phyloP scores from a whole-genome alignment of 352 stramenopile genomes.

The Globisporangium canariense region DNA sequence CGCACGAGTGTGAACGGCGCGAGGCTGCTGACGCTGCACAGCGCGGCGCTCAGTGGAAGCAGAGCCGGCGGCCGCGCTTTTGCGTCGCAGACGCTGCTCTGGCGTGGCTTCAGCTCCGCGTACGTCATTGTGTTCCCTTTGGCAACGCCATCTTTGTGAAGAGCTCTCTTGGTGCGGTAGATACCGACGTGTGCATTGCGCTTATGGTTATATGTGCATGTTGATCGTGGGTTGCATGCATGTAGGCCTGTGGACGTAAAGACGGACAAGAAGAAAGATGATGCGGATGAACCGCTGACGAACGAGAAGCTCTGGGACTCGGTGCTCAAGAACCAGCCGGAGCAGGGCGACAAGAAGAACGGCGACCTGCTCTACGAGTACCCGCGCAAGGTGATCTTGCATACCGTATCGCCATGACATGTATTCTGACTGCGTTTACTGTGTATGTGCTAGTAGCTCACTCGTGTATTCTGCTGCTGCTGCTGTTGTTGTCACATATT shows the following conservation, averaged over 20 bases:
- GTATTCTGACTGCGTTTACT: not conserved
- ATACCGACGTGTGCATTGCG: not conserved
- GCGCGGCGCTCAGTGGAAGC: not conserved
- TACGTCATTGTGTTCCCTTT: conserved; percentile 13
- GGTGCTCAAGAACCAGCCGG: conserved; percentile 52
- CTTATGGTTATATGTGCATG: not conserved
- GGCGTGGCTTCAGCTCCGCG: conserved; percentile 38
- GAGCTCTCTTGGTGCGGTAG: not conserved
- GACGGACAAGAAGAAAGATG: conserved; percentile 21
- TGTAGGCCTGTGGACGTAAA: conserved; percentile 4
- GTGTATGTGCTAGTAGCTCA: not conserved
- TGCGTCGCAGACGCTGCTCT: conserved; percentile 1
- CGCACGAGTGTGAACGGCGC: not conserved
- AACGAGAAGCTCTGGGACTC: conserved; percentile 76
- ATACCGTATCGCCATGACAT: not conserved
- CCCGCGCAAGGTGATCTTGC: conserved; percentile 59
- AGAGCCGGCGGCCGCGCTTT: not conserved
- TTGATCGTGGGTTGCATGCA: not conserved
- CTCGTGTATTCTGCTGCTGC: not conserved
- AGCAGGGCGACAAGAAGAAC: conserved; percentile 43
- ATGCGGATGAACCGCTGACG: conserved; percentile 42
- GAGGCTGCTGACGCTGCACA: conserved; percentile 10
- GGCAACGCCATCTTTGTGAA: not conserved
- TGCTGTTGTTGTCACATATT: not conserved
- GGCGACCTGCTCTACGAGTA: conserved; percentile 84